phyloP scores from a whole-genome alignment of 164 flowering plant genomes.

The Vitis amurensis region DNA sequence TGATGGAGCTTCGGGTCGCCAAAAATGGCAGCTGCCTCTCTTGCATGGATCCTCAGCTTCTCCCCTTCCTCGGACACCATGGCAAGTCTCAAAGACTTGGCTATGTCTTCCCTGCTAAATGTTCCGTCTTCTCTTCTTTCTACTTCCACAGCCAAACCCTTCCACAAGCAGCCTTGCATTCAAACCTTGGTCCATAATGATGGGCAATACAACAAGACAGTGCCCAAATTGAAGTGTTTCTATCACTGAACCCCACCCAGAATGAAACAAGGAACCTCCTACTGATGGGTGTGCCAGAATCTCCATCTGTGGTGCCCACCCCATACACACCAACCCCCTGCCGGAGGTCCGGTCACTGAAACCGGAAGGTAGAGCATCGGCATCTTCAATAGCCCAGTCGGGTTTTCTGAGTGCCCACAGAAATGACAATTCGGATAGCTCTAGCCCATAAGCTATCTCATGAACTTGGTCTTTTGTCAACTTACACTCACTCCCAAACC shows the following conservation, averaged over 20 bases:
- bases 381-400: too few species aligned
- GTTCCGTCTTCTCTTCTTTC: constrained; percentile 36
- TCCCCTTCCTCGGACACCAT: constrained; percentile 31
- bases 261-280: too few species aligned
- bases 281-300: too few species aligned
- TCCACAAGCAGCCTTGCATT: constrained; percentile 27
- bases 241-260: too few species aligned
- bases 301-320: too few species aligned
- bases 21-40: background rate
- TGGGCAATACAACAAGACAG: background rate
- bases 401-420: too few species aligned
- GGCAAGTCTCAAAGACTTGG: constrained; percentile 23
- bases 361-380: too few species aligned
- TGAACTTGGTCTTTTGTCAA: constrained; percentile 8
- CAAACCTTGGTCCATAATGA: constrained; percentile 29
- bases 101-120: constrained; percentile 24
- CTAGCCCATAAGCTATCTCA: constrained; percentile 5
- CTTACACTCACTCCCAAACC: constrained; percentile 23
- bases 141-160: constrained; percentile 30
- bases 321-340: too few species aligned
- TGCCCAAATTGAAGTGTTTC: background rate
- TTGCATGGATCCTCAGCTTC: constrained; percentile 1
- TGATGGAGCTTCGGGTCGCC: constrained; percentile 13
- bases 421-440: too few species aligned
- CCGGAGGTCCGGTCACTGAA: too few species aligned